A percentile compares a stretch with the other conserved stretches of the same genome.
phyloP scores from a whole-genome alignment of 2,329 filamentous ascomycete species.

The Alternaria consortialis region DNA sequence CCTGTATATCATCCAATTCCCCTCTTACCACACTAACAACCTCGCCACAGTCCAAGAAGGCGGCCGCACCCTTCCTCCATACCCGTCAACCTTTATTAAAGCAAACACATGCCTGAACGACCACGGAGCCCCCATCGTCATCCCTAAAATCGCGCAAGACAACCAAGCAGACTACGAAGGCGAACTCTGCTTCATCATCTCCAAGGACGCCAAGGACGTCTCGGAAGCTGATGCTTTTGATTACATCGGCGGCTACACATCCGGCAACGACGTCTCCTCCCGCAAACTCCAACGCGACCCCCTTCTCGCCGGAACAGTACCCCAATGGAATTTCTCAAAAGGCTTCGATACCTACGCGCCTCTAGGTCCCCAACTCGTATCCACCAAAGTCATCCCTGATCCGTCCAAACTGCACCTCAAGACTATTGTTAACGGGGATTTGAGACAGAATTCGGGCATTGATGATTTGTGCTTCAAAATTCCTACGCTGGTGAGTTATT shows the following conservation, averaged over 20 bases:
- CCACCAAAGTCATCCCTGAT: conserved; percentile 54
- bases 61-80: conserved; percentile 60
- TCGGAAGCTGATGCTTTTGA: conserved; percentile 54
- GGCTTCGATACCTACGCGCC: conserved; percentile 67
- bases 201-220: conserved; percentile 62
- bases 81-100: conserved; percentile 63
- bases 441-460: conserved; percentile 60
- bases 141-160: conserved; percentile 61
- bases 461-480: conserved; percentile 60
- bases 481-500: conserved; percentile 56
- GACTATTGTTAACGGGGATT: conserved; percentile 60
- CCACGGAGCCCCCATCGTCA: conserved; percentile 54
- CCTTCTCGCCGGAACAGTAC: conserved; percentile 59
- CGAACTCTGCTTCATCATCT: conserved; percentile 59
- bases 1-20: background rate
- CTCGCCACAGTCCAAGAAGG: conserved; percentile 59
- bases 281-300: conserved; percentile 64
- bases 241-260: conserved; percentile 64
- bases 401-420: conserved; percentile 55
- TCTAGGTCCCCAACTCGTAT: conserved; percentile 61
- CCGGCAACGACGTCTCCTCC: conserved; percentile 65
- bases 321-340: conserved; percentile 67
- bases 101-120: conserved; percentile 52
- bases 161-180: conserved; percentile 56
- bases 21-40: background rate